phyloP scores from a whole-genome alignment of 768 basidiomycete species.

The Albatrellus ellisii region DNA sequence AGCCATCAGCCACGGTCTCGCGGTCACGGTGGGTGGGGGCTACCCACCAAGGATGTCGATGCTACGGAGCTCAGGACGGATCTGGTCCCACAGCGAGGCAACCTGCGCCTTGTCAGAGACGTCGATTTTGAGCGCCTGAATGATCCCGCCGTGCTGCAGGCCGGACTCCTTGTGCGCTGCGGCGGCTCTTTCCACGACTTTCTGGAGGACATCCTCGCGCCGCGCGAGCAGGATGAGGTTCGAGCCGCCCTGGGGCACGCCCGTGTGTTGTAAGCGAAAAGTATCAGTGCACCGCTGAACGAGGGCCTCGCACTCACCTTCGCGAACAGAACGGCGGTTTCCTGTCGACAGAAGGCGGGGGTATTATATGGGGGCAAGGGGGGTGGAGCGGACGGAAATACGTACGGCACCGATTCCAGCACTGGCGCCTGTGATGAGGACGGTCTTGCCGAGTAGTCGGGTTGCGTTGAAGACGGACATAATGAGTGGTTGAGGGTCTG shows the following conservation, averaged over 20 bases:
- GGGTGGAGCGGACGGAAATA: constrained; percentile 2
- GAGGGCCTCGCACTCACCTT: constrained; percentile 34
- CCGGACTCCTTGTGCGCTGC: constrained; percentile 64
- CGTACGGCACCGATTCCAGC: constrained; percentile 82
- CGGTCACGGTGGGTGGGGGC: background rate
- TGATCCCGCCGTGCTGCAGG: constrained; percentile 62
- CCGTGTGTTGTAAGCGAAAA: background rate
- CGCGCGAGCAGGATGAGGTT: constrained; percentile 82
- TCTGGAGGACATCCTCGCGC: constrained; percentile 55
- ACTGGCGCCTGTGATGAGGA: constrained; percentile 83
- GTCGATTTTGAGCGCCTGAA: constrained; percentile 62
- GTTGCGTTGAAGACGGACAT: constrained; percentile 80
- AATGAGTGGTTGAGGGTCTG: constrained; percentile 12
- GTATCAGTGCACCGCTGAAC: background rate
- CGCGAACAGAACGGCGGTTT: constrained; percentile 81
- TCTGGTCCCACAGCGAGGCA: constrained; percentile 51
- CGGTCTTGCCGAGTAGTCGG: constrained; percentile 71
- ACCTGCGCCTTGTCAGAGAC: constrained; percentile 68
- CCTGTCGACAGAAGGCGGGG: constrained; percentile 28
- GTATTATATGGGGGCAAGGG: background rate
- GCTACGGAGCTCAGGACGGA: constrained; percentile 55
- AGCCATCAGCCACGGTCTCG: background rate
- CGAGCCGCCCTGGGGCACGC: constrained; percentile 50
- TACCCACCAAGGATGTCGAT: constrained; percentile 74
- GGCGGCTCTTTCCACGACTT: constrained; percentile 53